Percentiles rank a stretch among this genome's conserved stretches.
phyloP scores from a whole-genome alignment of 352 stramenopile species.

The Elongisporangium anandrum region DNA sequence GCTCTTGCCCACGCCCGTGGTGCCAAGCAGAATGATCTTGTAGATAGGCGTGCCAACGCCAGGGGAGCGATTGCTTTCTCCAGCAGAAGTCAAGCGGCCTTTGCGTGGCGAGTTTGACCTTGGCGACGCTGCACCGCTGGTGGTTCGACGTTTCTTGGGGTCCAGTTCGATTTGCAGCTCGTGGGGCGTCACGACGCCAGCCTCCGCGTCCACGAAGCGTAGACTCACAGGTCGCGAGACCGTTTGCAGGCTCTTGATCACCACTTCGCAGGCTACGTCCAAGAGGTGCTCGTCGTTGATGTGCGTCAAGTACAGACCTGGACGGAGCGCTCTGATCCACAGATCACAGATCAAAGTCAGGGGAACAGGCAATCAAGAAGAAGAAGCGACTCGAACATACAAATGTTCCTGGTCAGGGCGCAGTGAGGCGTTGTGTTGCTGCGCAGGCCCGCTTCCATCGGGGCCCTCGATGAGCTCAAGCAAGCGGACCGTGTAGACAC shows the following conservation, averaged over 20 bases:
- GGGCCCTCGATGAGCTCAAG: slow-evolving; percentile 67
- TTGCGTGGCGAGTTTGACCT: slow-evolving; percentile 4
- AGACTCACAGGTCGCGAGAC: slow-evolving; percentile 53
- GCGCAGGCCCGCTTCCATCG: slow-evolving; percentile 44
- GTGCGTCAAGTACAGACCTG: slow-evolving; percentile 77
- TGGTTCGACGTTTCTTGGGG: neutral
- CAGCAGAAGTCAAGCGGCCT: neutral
- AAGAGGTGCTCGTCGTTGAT: slow-evolving; percentile 73
- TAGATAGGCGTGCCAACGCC: slow-evolving; percentile 25
- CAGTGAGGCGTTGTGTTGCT: slow-evolving; percentile 66
- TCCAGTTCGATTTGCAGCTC: slow-evolving; percentile 30
- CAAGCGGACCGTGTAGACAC: slow-evolving; percentile 77
- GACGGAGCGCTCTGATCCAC: slow-evolving; percentile 36
- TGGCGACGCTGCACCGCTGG: neutral
- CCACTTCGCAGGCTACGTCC: slow-evolving; percentile 53
- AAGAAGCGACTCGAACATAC: slow-evolving; percentile 13
- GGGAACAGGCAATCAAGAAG: neutral
- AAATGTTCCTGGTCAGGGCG: slow-evolving; percentile 57
- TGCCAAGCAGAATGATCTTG: slow-evolving; percentile 81
- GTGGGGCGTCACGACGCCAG: slow-evolving; percentile 68
- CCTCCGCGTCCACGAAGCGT: slow-evolving; percentile 73
- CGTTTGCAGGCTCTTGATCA: slow-evolving; percentile 61
- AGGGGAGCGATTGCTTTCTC: neutral
- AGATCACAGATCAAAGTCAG: neutral
- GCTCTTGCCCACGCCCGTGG: slow-evolving; percentile 74